A percentile compares a stretch with the other conserved stretches of the same genome.
Evolutionary conservation across 176 grass and related monocot genomes (phyloP).

Genomic region (Alloteropsis semialata): DNA sequence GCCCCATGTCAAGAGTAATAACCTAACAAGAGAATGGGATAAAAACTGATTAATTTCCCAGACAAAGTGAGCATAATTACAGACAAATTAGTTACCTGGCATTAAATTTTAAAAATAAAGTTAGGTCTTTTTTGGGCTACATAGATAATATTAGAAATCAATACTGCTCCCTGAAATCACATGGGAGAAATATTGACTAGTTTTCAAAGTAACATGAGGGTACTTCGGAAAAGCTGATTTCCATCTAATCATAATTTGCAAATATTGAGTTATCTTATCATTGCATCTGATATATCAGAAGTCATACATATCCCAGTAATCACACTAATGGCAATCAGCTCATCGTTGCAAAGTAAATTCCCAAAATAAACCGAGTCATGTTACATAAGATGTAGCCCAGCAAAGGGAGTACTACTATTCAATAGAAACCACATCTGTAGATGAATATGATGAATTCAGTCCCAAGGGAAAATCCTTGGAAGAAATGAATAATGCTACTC

Average conservation of each 20-base stretch:
- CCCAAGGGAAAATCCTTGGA: background rate
- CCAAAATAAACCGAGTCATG: background rate
- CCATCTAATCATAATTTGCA: too few relatives aligned
- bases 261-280: too few relatives aligned
- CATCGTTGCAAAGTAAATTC: background rate
- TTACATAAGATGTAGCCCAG: background rate
- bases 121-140: too few relatives aligned
- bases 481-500: background rate
- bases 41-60: background rate
- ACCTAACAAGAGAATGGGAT: constrained; percentile 41
- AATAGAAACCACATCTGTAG: background rate
- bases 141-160: background rate
- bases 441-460: background rate
- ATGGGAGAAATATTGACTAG: too few relatives aligned
- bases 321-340: background rate
- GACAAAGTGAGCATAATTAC: background rate
- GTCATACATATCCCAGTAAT: background rate
- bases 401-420: background rate
- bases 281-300: background rate
- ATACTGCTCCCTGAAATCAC: background rate
- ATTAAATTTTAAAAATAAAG: too few relatives aligned
- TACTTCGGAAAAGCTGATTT: too few relatives aligned
- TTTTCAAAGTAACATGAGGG: too few relatives aligned
- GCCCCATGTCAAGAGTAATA: constrained; percentile 99
- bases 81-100: too few relatives aligned